Base-by-base conservation (phyloP, 192 early-diverging fungal genomes). In the Cetraspora pellucida region DNA sequence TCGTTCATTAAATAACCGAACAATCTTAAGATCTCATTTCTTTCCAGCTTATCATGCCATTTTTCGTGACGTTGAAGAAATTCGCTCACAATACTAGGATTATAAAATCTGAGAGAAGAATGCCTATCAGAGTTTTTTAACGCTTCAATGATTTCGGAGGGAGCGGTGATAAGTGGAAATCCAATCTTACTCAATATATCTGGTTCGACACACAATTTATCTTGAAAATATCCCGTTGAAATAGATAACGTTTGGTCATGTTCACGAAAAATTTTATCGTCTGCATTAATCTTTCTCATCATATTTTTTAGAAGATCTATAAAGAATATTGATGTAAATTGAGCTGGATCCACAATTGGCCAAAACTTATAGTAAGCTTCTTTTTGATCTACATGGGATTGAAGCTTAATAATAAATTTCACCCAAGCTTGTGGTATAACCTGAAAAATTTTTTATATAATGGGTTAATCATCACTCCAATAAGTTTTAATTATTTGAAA, bases 1-100 rank as follows among this genome's bases (percentile, higher is more conserved):
- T 61, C 13, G 1, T 10, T 28, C 14, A 61, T 27, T 30, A 61
- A 16, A 28, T 61, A 61, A 10, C 27, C 9, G 16, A 61, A 61
- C 28, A 61, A 27, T 61, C 16, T 23, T 61, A 61, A 61, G 28
- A 25, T 28, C n/a, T n/a, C 0, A 14, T 28, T 28, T n/a, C n/a
- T n/a, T n/a, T n/a, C n/a, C n/a, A 25, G 23, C 28, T 61, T 61
- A 61, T 61, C 59, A 6, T 61, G 19, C 59, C n/a, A 61, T 61
- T 28, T 2, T 28, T 14, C 6, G 16, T 25, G 23, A 11, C 11
- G 8, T 21, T 28, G 13, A 28, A 61, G 28, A 30, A 28, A 61
- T 27, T 28, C 13, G 6, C 59, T 23, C 23, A 61, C 10, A 30
- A 28, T 61, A 0, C 0, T 3, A 30, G 59, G 59, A 16, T 21